Base-by-base conservation (phyloP, 2,329 filamentous ascomycete genomes). In the Nannizzia gypsea region DNA sequence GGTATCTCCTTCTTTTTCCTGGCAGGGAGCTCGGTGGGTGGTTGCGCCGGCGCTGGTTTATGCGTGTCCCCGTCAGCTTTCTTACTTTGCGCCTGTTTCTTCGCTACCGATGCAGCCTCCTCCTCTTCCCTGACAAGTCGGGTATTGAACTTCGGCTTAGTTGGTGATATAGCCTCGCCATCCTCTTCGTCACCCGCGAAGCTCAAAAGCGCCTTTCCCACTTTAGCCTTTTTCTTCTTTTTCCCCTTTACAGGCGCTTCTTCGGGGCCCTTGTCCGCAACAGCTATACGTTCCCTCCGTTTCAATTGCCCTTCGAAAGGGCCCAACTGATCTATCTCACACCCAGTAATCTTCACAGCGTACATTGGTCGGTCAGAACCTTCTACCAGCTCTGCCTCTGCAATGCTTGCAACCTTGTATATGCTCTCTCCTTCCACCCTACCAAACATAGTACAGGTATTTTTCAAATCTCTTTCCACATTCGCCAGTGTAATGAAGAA, bases 371-470 rank as follows among this genome's bases (percentile, higher is more conserved):
- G 81, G 64, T 97, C 92, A 5, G 83, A 85, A 15, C 85, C 86
- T 59, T 89, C 86, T 26, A 86, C 83, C 17, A 95, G 77, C 69
- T 97, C 93, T 0, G 83, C 83, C 70, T 97, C 91, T 20, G 88
- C 90, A 80, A 97, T 96, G 74, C 91, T 95, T 69, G 91, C 85
- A 68, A 99, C 73, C 72, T 96, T 97, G 76, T 95, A 99, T 59
- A 99, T 93, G 15, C 92, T 96, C 65, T 97, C 90, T 28, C 92
- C 93, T 38, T 88, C 90, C 50, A 99, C 82, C 60, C 93, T 81
- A 17, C 93, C 93, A 77, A 99, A 97, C 72, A 97, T 77, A 0
- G 93, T 97, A 72, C 96, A 96, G 74, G 89, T 89, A 57, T 87
- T 88, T 66, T 87, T 89, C 68, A 99, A 73, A 77, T 97, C 90